phyloP scores from a whole-genome alignment of 2,329 filamentous ascomycete species.

The Zalaria sp. region DNA sequence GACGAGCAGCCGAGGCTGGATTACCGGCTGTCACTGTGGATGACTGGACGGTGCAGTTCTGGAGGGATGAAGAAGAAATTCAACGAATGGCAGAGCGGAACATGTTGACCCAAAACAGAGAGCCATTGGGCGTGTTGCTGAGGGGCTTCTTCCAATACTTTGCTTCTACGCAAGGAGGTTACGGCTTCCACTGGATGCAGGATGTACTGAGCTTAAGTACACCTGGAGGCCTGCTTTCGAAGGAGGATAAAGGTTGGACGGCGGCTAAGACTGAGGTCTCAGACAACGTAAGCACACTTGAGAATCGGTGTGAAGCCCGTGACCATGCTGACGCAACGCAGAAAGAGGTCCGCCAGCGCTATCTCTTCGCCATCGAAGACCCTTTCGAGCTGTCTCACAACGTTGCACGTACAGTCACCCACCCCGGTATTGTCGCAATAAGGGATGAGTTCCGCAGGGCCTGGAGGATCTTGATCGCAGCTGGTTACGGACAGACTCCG shows the following conservation, averaged over 20 bases:
- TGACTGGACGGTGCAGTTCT: slow-evolving; percentile 60
- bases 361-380: slow-evolving; percentile 81
- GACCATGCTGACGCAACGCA: slow-evolving; percentile 5
- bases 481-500: slow-evolving; percentile 26
- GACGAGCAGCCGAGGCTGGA: slow-evolving; percentile 13
- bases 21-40: slow-evolving; percentile 20
- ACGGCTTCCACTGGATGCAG: slow-evolving; percentile 63
- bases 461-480: slow-evolving; percentile 51
- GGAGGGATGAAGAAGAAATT: slow-evolving; percentile 61
- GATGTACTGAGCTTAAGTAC: slow-evolving; percentile 69
- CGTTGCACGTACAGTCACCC: slow-evolving; percentile 72
- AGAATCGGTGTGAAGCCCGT: not conserved
- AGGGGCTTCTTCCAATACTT: slow-evolving; percentile 84
- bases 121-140: slow-evolving; percentile 57
- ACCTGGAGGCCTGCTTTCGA: slow-evolving; percentile 52
- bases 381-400: slow-evolving; percentile 84
- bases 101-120: slow-evolving; percentile 51
- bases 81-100: slow-evolving; percentile 41
- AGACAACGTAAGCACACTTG: slow-evolving; percentile 26
- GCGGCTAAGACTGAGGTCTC: slow-evolving; percentile 57
- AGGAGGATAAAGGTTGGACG: slow-evolving; percentile 73
- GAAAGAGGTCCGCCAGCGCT: slow-evolving; percentile 65
- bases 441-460: slow-evolving; percentile 74
- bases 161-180: slow-evolving; percentile 44
- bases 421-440: slow-evolving; percentile 68